Conservation (phyloP, 768 basidiomycete species). For the Pseudohyphozyma bogoriensis region DNA sequence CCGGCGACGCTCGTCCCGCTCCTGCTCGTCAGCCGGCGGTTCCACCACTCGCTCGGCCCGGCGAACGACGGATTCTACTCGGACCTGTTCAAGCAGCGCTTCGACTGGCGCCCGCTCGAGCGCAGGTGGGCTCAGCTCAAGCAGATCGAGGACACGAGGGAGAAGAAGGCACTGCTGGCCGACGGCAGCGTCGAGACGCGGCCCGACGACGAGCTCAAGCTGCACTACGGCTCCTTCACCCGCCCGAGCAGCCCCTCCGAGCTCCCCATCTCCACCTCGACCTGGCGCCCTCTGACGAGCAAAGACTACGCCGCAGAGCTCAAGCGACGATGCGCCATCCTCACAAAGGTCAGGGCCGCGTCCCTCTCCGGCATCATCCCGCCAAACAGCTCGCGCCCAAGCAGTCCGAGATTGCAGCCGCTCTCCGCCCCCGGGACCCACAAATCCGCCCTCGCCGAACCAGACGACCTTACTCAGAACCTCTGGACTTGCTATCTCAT, state of each 20-base stretch:
- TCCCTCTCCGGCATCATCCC: constrained; percentile 30
- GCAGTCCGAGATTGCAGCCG: constrained; percentile 20
- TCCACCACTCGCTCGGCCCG: constrained; percentile 42
- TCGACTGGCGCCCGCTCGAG: constrained; percentile 13
- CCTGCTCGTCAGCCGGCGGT: constrained; percentile 43
- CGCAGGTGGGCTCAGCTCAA: constrained; percentile 20
- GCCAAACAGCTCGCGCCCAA: constrained; percentile 31
- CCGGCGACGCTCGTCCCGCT: constrained; percentile 45
- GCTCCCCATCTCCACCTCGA: constrained; percentile 36
- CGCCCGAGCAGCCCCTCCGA: constrained; percentile 17
- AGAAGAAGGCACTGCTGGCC: constrained; percentile 20
- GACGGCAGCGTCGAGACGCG: constrained; percentile 7
- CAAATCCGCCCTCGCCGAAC: constrained; percentile 16
- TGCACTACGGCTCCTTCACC: constrained; percentile 9
- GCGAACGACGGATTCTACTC: constrained; percentile 23
- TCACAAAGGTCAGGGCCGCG: constrained; percentile 51
- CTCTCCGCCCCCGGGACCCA: not conserved
- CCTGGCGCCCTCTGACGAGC: constrained; percentile 40
- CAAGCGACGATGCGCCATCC: constrained; percentile 49
- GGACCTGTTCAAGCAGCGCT: constrained; percentile 24
- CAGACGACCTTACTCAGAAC: constrained; percentile 39
- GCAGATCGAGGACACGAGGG: constrained; percentile 17
- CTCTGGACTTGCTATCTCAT: constrained; percentile 60
- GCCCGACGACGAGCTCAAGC: constrained; percentile 15
- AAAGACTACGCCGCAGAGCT: constrained; percentile 53